Base-by-base conservation (phyloP, 139 green algal species). In the Yamagishiella unicocca region DNA sequence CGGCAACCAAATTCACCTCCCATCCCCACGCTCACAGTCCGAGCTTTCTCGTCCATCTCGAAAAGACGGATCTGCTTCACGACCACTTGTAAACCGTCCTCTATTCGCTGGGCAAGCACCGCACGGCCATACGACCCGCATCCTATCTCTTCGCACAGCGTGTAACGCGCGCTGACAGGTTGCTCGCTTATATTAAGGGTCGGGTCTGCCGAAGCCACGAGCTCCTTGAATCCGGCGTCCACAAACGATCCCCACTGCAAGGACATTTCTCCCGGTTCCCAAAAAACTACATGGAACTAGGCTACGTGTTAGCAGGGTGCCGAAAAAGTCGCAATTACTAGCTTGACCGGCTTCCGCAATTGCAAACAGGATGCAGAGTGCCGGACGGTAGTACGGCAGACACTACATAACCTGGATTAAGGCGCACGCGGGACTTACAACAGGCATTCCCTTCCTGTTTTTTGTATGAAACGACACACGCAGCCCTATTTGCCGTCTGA, bases 1-100 rank as follows among this genome's bases (percentile, higher is more conserved):
- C n/a, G 50, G 14, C 50, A 25, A 58, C 50, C 14, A 17, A 12
- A 17, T 58, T 12, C 12, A 58, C 14, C 17, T 58, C 50, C 50
- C 12, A 58, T 17, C 50, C 17, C 19, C 58, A 33, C n/a, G 10
- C 72, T 80, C 72, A 80, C 72, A 42, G 64, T 62, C 43, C 55
- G 72, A 0, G 62, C 66, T 27, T 84, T 86, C 25, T 86, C 76
- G 6, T 91, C 64, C 87, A 91, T 85, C 14, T 88, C 85, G 27
- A 40, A 67, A 0, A 93, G 24, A 0, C 78, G 46, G 7, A 91
- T 85, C 33, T 83, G 68, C 79, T 91, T 91, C 8, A 91, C 71
- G 9, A 91, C 79, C 0, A 90, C 77, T 19, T 38, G 24, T 66
- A 77, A 35, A 1, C 90, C 87, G 38, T 91, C 86, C 55, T 87